phyloP scores from a whole-genome alignment of 2,329 filamentous ascomycete genomes.

The Alternaria sp. region DNA sequence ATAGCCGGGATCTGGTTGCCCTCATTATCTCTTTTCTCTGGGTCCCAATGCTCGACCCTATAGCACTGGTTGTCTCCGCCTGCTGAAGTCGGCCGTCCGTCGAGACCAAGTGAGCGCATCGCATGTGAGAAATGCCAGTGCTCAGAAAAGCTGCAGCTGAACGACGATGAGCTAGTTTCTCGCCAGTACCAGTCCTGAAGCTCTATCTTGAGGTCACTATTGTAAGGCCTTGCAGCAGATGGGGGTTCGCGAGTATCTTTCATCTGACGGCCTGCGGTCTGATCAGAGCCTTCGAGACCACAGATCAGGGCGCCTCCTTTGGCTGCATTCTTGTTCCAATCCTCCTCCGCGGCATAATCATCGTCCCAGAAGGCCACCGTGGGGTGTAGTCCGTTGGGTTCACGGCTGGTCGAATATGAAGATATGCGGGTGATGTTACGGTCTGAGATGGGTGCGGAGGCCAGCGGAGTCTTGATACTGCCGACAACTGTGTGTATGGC shows the following conservation, averaged over 20 bases:
- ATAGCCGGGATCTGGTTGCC: slow-evolving; percentile 11
- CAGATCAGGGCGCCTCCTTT: slow-evolving; percentile 23
- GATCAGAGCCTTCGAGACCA: slow-evolving; percentile 13
- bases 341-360: slow-evolving; percentile 12
- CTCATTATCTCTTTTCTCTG: slow-evolving; percentile 1
- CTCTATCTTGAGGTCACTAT: slow-evolving; percentile 15
- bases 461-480: background rate
- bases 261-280: slow-evolving; percentile 16
- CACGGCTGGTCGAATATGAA: background rate
- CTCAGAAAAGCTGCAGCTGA: slow-evolving; percentile 14
- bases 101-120: slow-evolving; percentile 12
- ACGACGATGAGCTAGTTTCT: slow-evolving; percentile 2
- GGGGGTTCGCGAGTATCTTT: slow-evolving; percentile 19
- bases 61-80: slow-evolving; percentile 23
- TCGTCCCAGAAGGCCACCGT: slow-evolving; percentile 14
- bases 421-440: background rate
- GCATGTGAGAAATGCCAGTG: slow-evolving; percentile 17
- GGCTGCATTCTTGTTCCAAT: slow-evolving; percentile 12
- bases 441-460: background rate
- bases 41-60: slow-evolving; percentile 23
- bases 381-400: background rate
- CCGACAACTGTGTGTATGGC: background rate
- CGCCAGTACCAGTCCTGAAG: slow-evolving; percentile 26
- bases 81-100: slow-evolving; percentile 7
- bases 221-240: slow-evolving; percentile 23